phyloP scores from a whole-genome alignment of 2,329 filamentous ascomycete genomes.

The Monilinia laxa region DNA sequence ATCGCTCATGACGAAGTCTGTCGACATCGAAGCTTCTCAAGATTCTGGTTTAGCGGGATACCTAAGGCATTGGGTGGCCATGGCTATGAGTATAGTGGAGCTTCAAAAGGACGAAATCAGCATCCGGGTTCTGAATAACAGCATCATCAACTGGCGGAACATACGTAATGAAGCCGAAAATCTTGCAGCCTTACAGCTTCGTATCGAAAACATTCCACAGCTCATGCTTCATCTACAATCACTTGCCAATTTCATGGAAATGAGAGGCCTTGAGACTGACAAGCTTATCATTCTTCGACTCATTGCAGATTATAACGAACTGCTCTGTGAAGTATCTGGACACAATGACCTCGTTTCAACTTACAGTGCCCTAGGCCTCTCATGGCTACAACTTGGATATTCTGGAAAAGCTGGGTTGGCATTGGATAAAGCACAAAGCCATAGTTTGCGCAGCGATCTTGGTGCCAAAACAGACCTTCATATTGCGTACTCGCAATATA shows the following conservation, averaged over 20 bases:
- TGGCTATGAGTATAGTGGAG: conserved; percentile 34
- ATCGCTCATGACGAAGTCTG: conserved; percentile 6
- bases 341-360: conserved; percentile 45
- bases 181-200: conserved; percentile 44
- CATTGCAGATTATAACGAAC: conserved; percentile 48
- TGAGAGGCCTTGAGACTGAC: conserved; percentile 54
- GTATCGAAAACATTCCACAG: conserved; percentile 51
- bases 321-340: conserved; percentile 44
- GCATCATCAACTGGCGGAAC: conserved; percentile 37
- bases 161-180: conserved; percentile 48
- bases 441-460: conserved; percentile 44
- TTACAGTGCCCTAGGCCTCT: conserved; percentile 47
- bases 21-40: conserved; percentile 28
- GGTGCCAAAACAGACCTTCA: conserved; percentile 57
- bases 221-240: conserved; percentile 53
- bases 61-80: conserved; percentile 32
- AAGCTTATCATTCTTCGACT: conserved; percentile 51
- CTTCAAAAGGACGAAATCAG: conserved; percentile 34
- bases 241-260: conserved; percentile 56
- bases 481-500: conserved; percentile 72
- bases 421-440: conserved; percentile 58
- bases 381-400: conserved; percentile 60
- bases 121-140: conserved; percentile 32
- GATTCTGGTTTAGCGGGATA: conserved; percentile 36
- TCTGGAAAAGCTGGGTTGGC: conserved; percentile 55